Base-by-base conservation (phyloP, 1,139 yeast species). In the Kluyveromyces sp. region DNA sequence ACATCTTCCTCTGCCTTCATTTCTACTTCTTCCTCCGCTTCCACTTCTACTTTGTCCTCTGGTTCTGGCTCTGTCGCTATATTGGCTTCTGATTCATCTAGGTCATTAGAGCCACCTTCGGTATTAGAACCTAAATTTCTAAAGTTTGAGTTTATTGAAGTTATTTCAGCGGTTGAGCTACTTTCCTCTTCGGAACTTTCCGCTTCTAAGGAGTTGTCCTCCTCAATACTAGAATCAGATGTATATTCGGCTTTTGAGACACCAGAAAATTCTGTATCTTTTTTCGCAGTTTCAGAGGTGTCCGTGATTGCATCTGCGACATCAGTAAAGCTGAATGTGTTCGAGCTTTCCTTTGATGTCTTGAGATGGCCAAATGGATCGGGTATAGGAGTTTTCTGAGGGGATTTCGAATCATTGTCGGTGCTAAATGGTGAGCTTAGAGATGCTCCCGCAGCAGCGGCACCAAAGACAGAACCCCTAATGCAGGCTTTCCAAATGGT, bases 191-290 rank as follows among this genome's bases (percentile, higher is more conserved):
- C 25, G 7, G 8, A 26, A 25, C 47, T 7, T 34, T 41, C 41
- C 25, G 46, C 48, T 21, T 48, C 37, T n/a, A 25, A 34, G 10
- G 10, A 33, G 28, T 47, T 49, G 26, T 49, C 55, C 25, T 44
- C 45, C 4, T 38, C 42, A 15, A 51, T 43, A 42, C 47, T 50
- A n/a, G 47, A 47, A 25, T 45, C 51, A 15, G 21, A 15, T 15
- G 21, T 15, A 15, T 15, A 15, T 15, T 15, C 21, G 21, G 21
- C 21, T 41, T 41, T 41, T n/a, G 43, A 41, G 25, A 10, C 32
- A 4, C 25, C 6, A 3, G 34, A 29, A 27, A 10, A 7, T 25
- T 8, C 7, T 7, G 34, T 7, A 7, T 8, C 28, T 15, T 21
- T 25, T 25, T 27, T 25, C 7, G n/a, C 21, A 6, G 4, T 4